Evolutionary conservation across 116 monocot species (phyloP), one percentile per base, ranked within the genome.

Genomic region (Dioscorea cayenensis): DNA sequence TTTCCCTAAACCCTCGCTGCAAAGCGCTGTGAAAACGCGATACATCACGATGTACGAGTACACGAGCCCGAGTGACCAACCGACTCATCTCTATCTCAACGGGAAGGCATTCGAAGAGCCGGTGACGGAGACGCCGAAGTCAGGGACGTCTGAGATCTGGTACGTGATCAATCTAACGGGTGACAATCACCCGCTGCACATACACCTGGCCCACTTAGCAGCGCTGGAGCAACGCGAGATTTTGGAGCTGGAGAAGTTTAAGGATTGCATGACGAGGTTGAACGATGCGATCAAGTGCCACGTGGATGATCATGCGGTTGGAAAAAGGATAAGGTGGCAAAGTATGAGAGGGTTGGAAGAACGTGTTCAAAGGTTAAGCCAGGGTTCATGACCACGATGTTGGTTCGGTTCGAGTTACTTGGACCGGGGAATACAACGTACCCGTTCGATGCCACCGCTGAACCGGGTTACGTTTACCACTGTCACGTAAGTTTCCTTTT

Each of bases 141-240:
- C 74, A n/a, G 92, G 95, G 51, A 84, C 81, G 28, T 77, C 73
- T 17, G 92, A 95, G 75, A 60, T 85, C 28, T 95, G 95, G 95
- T 38, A 87, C 38, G 80, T 95, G 59, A 92, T 95, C 81, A 95
- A 91, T 51, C 80, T 95, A 17, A 95, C 95, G 37, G 78, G 68
- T 1, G 92, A 95, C 73, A 92, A 92, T 67, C 95, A 95, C 78
- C 95, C 95, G 23, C 62, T 95, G 4, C 95, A 92, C 82, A 67
- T 96, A 37, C 96, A 96, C 65, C 79, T 96, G 51, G 93, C 66
- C 0, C 32, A 79, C 23, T 88, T 96, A 59, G 60, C 16, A 16
- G 96, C 81, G 51, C 65, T 84, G 21, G 86, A 92, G 69, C 90
- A 87, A 79, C 74, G 82, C 22, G 73, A 78, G 63, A 75, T 96